Evolutionary conservation across 1,284 basidiomycete species (phyloP), one percentile per base, ranked within the genome.

Genomic region (Heliocybe sulcata): DNA sequence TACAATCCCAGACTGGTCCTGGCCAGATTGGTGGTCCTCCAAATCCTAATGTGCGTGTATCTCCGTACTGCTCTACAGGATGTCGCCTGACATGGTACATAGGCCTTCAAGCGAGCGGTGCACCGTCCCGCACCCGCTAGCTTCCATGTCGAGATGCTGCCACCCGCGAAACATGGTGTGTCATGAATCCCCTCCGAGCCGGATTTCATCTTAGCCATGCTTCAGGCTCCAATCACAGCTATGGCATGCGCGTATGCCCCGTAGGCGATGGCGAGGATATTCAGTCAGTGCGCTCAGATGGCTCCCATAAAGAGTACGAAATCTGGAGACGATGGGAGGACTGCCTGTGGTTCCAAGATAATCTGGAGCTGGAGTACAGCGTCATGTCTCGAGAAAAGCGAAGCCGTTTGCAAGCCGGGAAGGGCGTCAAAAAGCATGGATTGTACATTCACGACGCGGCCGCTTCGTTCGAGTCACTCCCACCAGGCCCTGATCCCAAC

Each of bases 311-410:
- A 10, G 81, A 82, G 55, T 90, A 90, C 63, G 83, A 86, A 14
- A 73, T 91, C 45, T 88, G 86, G 81, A 75, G 88, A 23, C 75
- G 77, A 49, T 91, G 89, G 88, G 89, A 90, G 58, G 88, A 91
- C 60, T 90, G 87, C 59, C 70, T 91, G 11, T 80, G 74, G 70
- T 84, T 89, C 61, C 88, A 91, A 64, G 82, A 86, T 42, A 68
- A 70, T 1, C 71, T 91, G 11, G 87, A 90, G 65, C 56, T 63
- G 10, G 82, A 87, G 63, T 91, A 90, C 63, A 63, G 69, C 19
- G 72, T 75, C 26, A 73, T 82, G 61, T 81, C 89, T 8, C 74
- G 81, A 26, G 75, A 79, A 59, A 89, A 88, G 67, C 81, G 81
- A 10, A 72, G 71, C 25, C 79, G 85, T 47, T 76, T 90, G 6